Conservation (phyloP, 140 eudicot genomes). For the Stevia rebaudiana region DNA sequence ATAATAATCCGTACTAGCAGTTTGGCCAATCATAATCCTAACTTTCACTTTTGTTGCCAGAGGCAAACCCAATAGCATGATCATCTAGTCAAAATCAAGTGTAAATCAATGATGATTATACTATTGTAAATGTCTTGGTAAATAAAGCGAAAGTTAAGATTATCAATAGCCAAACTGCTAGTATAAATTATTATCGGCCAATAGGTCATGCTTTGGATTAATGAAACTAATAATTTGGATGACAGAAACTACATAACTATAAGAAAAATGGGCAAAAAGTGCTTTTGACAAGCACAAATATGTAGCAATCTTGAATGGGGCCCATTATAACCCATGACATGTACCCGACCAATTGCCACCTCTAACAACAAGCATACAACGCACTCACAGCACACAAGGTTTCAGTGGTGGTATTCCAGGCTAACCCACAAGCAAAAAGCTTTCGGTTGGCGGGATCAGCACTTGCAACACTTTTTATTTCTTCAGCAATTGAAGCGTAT, state of each 20-base stretch:
- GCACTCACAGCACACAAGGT: slow-evolving; percentile 77
- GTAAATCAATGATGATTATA: no score
- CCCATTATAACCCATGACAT: neutral
- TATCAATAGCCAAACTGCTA: no score
- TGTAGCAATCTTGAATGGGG: neutral
- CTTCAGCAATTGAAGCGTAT: slow-evolving; percentile 64
- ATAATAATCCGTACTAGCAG: no score
- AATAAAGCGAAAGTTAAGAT: no score
- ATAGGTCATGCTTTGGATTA: no score
- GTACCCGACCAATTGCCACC: neutral
- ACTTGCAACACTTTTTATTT: slow-evolving; percentile 69
- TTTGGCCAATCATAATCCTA: no score
- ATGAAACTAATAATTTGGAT: no score
- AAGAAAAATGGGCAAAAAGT: neutral
- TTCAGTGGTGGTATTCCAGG: slow-evolving; percentile 69
- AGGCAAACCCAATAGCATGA: no score
- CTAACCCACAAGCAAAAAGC: slow-evolving; percentile 82
- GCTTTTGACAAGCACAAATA: neutral
- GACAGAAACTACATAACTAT: neutral
- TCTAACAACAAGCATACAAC: slow-evolving; percentile 35
- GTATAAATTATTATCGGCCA: no score
- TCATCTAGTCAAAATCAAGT: no score
- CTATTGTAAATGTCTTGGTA: no score
- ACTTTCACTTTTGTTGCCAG: no score
- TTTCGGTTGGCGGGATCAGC: slow-evolving; percentile 75